Base-by-base conservation (phyloP, 345 rosid genomes). In the Citrus medica region DNA sequence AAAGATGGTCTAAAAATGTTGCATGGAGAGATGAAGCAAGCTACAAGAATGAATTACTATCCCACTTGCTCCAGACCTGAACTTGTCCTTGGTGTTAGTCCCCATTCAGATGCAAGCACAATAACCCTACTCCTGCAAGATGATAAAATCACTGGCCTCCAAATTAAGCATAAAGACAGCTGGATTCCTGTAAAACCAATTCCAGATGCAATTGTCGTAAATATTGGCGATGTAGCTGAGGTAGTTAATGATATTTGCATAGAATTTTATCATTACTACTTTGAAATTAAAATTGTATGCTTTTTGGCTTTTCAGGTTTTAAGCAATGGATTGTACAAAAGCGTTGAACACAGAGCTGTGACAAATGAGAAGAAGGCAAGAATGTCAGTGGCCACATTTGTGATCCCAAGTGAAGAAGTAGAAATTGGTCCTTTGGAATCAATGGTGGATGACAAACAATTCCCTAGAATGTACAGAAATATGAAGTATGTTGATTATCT, bases 161-260 rank as follows among this genome's bases (percentile, higher is more conserved):
- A 87, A 66, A 69, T 83, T 4, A 75, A 65, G 81, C 71, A 71
- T 24, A 35, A 63, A 24, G 80, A 68, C 3, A 56, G 25, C 38
- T 77, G 83, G 86, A 76, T 86, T 63, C 78, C 85, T 32, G 79
- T 79, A 17, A 81, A 86, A 70, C 83, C 78, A 25, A 76, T 83
- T 24, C 82, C 82, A 14, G 60, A 75, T 79, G 82, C 85, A 13
- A 35, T 79, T 17, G 77, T 82, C 6, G 78, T 83, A 8, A 81
- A 85, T 60, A 46, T 79, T 5, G 85, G 88, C 2, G 85, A 81
- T 48, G 66, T 53, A 21, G 7, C 66, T 42, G 79, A 81, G 83
- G 84, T 81, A 69, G 9, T 13, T 24, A n/a, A 13, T 51, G 35
- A 37, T 71, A 5, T 17, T 53, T 3, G 19, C 70, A 33, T 35